Evolutionary conservation across 2,329 filamentous ascomycete species (phyloP), one percentile per base, ranked within the genome.

Genomic region (Colletotrichum spaethianum): DNA sequence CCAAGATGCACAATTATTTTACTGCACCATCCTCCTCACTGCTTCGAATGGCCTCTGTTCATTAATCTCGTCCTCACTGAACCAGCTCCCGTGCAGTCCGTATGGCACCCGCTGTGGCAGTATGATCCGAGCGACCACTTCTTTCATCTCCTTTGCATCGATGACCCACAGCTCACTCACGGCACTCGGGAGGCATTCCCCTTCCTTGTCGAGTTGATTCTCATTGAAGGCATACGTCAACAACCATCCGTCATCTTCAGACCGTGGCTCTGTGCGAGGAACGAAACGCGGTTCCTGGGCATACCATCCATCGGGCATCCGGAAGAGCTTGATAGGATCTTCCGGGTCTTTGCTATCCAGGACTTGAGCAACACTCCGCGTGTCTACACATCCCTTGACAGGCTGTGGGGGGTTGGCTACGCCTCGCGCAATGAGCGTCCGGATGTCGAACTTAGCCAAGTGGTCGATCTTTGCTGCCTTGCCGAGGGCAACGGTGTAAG

Each of bases 161-260:
- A 94, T 85, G 18, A 93, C 83, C 92, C 92, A 94, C 0, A 94
- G 81, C 78, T 94, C 91, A 40, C 88, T 91, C 31, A 78, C 82
- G 0, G 89, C 83, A 1, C 80, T 79, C 0, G 83, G 79, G 0
- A 69, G 75, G 63, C 86, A 89, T 48, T 86, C 80, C 0, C 87
- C 89, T 0, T 80, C 67, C 1, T 80, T 77, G n/a, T 90, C 84
- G 0, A 93, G 82, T 77, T 93, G 91, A 1, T 85, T 83, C 75
- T 93, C 92, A 73, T 94, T 90, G 73, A 94, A 94, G 1, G 92
- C 91, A 74, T 93, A 93, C 56, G 89, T 91, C 5, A 94, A 81
- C 0, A 93, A 81, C 80, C 87, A 93, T 0, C 92, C 92, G 74
- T 92, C 90, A 75, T 93, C 91, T 77, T 94, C 92, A 0, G 75